Conservation (phyloP, 306 rosid species). For the Casuarina glauca region DNA sequence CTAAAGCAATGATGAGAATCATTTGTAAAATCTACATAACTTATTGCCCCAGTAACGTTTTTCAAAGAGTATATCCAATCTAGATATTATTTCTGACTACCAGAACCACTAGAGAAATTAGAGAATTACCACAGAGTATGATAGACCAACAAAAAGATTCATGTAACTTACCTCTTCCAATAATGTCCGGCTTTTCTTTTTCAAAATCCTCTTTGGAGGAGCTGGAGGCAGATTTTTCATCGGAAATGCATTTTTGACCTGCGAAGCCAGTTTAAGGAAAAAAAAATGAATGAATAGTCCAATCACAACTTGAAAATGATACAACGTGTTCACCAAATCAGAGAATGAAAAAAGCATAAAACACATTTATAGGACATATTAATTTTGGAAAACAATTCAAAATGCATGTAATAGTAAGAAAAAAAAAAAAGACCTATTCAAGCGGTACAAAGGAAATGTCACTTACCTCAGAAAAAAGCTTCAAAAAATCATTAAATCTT, state of each 20-base stretch:
- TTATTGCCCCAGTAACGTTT: background rate
- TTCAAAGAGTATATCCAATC: background rate
- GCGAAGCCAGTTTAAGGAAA: slow-evolving; percentile 22
- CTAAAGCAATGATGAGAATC: background rate
- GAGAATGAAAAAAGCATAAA: background rate
- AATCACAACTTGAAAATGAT: background rate
- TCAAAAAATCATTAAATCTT: slow-evolving; percentile 76
- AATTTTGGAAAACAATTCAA: background rate
- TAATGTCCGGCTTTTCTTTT: slow-evolving; percentile 47
- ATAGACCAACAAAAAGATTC: slow-evolving; percentile 21
- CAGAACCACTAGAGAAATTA: slow-evolving; percentile 4
- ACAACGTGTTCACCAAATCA: background rate
- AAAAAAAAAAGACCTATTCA: background rate
- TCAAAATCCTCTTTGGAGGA: slow-evolving; percentile 74
- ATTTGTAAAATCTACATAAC: background rate
- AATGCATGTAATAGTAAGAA: background rate
- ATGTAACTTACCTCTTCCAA: slow-evolving; percentile 68
- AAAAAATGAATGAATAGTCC: background rate
- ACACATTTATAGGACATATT: background rate
- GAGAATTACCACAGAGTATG: background rate
- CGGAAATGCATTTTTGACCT: slow-evolving; percentile 73
- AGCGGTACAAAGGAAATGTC: background rate
- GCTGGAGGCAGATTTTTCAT: slow-evolving; percentile 64
- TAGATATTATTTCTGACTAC: background rate
- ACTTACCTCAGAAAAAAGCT: slow-evolving; percentile 70